Percentiles rank a stretch among this genome's conserved stretches.
Conservation (phyloP, 345 rosid species). For the Eucalyptus pumila region DNA sequence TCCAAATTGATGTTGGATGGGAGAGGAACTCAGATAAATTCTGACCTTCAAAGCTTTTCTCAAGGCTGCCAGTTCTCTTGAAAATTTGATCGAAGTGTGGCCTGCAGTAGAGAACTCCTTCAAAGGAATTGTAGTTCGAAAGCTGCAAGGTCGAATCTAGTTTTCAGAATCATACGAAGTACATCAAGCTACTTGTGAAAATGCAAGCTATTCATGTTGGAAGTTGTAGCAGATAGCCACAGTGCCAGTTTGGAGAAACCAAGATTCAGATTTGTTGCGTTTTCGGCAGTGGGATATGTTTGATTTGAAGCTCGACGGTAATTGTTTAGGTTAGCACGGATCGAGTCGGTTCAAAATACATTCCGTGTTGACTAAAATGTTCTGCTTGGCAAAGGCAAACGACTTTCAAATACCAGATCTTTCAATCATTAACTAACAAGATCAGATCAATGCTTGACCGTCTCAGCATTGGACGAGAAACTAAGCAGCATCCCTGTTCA, state of each 20-base stretch:
- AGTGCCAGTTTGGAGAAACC: not conserved
- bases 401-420: not conserved
- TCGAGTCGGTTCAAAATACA: not conserved
- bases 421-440: not conserved
- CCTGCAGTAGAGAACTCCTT: constrained; percentile 90
- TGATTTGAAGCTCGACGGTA: not conserved
- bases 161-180: not conserved
- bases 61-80: constrained; percentile 93
- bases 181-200: not conserved
- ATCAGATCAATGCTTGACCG: not conserved
- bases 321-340: not conserved
- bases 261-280: not conserved
- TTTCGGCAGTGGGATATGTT: not conserved
- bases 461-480: not conserved
- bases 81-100: constrained; percentile 93
- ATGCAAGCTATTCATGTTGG: not conserved
- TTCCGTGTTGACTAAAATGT: not conserved
- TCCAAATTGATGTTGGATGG: not conserved
- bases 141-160: constrained; percentile 34
- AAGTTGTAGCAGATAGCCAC: not conserved
- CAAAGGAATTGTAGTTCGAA: constrained; percentile 88
- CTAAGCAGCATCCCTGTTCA: not conserved
- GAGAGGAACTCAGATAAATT: not conserved
- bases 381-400: not conserved
- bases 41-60: constrained; percentile 86